These are phyloP conservation scores for Leishmania arabica DNA, from an alignment of 208 protist genomes.

Conservation along the genomic window DNA sequence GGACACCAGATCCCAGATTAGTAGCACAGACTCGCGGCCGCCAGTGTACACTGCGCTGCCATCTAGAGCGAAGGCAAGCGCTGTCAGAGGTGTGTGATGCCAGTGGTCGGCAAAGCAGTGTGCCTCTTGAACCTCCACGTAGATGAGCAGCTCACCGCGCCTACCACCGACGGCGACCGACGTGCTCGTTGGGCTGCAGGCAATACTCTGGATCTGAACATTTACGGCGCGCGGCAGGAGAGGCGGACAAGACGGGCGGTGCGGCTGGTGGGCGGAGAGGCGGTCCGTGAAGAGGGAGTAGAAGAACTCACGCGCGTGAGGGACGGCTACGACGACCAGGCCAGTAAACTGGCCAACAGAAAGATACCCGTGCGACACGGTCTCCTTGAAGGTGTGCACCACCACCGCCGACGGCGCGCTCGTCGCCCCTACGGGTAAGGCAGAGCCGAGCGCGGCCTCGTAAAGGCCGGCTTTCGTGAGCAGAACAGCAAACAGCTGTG, in stretches of 20 bases:
- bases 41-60: slow-evolving; percentile 78
- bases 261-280: slow-evolving; percentile 11
- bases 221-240: slow-evolving; percentile 33
- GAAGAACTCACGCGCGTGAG: slow-evolving; percentile 50
- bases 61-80: slow-evolving; percentile 72
- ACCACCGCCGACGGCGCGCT: slow-evolving; percentile 21
- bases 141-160: slow-evolving; percentile 78
- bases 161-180: slow-evolving; percentile 71
- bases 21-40: slow-evolving; percentile 63
- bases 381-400: slow-evolving; percentile 41
- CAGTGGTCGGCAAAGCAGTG: slow-evolving; percentile 90
- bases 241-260: slow-evolving; percentile 10
- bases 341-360: slow-evolving; percentile 56
- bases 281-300: slow-evolving; percentile 41
- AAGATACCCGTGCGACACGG: slow-evolving; percentile 35
- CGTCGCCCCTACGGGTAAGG: background rate
- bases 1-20: slow-evolving; percentile 72
- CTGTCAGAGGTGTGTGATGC: slow-evolving; percentile 86
- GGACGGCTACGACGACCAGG: slow-evolving; percentile 62
- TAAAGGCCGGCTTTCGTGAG: slow-evolving; percentile 55
- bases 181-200: slow-evolving; percentile 50
- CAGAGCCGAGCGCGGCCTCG: slow-evolving; percentile 40
- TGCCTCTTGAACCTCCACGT: slow-evolving; percentile 45
- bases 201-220: slow-evolving; percentile 57
- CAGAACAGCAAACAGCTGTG: slow-evolving; percentile 64